Base-by-base conservation (phyloP, 2,329 filamentous ascomycete species). In the Clarireedia homoeocarpa region DNA sequence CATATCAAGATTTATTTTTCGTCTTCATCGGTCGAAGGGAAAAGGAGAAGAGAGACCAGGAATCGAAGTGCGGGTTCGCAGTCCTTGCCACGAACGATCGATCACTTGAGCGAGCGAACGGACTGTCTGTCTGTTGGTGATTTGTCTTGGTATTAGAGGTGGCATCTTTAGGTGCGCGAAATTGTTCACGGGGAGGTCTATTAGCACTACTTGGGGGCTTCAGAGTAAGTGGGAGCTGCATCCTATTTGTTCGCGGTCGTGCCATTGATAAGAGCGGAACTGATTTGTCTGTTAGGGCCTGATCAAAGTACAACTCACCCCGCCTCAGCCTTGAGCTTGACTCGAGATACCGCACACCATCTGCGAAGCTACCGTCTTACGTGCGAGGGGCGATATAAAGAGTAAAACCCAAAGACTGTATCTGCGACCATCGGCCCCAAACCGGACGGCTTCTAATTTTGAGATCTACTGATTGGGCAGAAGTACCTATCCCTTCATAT, bases 271-370 rank as follows among this genome's bases (percentile, higher is more conserved):
- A 44, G 40, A 44, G n/a, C 40, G n/a, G 40, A 44, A 44, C 23
- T 44, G 23, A 44, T 23, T 9, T 20, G 17, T 17, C 23, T 44
- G 17, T 9, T 44, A 44, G 40, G 40, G 17, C 5, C 17, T 44
- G 39, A 12, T 34, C 30, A 34, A 44, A 55, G 47, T 45, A 55
- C 53, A 45, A 55, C 47, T 45, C 47, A 45, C 47, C 47, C 39
- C 47, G 39, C 39, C 39, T 51, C 53, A 34, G 39, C 36, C 26
- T 40, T 39, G 45, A 50, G 5, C 26, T 42, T 48, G 24, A 50
- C 15, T 54, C 27, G 45, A 42, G 40, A 34, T 24, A 50, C 30
- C 15, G 17, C 27, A 50, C 10, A n/a, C 26, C 20, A 30, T 27
- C 20, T 40, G 52, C 26, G 26, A 50, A 40, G 39, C 36, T 44